Evolutionary conservation across 2,329 filamentous ascomycete genomes (phyloP).

Genomic region (Metarhizium album): DNA sequence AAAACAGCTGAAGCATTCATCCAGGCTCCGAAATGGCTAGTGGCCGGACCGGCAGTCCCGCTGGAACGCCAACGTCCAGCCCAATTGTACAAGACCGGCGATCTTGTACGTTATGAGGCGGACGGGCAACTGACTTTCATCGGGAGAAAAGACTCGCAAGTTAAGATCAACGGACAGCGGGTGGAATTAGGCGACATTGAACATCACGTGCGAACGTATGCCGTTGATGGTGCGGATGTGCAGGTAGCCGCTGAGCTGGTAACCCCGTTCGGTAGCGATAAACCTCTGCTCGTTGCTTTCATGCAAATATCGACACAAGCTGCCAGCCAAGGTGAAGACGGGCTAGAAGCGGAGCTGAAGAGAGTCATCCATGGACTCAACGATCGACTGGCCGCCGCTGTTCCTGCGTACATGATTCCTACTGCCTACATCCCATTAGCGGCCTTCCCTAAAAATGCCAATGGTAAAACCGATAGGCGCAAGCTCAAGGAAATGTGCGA

Average conservation of each 20-base stretch:
- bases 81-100: conserved; percentile 12
- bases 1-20: conserved; percentile 22
- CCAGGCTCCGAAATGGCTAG: conserved; percentile 11
- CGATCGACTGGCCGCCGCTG: neutral
- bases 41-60: neutral
- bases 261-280: neutral
- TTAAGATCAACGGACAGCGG: conserved; percentile 49
- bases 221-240: neutral
- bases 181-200: conserved; percentile 35
- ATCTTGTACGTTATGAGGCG: conserved; percentile 11
- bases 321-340: neutral
- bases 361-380: neutral
- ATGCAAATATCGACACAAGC: neutral
- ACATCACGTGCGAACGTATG: conserved; percentile 5
- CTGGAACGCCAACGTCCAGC: conserved; percentile 5
- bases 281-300: conserved; percentile 2
- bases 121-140: conserved; percentile 13
- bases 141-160: conserved; percentile 46
- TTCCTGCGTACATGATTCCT: conserved; percentile 4
- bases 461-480: neutral
- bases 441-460: neutral
- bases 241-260: conserved; percentile 2
- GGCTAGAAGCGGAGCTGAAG: neutral
- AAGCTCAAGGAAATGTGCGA: neutral
- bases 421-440: neutral